phyloP scores from a whole-genome alignment of 2,329 filamentous ascomycete genomes.

The Gnomoniopsis sp. region DNA sequence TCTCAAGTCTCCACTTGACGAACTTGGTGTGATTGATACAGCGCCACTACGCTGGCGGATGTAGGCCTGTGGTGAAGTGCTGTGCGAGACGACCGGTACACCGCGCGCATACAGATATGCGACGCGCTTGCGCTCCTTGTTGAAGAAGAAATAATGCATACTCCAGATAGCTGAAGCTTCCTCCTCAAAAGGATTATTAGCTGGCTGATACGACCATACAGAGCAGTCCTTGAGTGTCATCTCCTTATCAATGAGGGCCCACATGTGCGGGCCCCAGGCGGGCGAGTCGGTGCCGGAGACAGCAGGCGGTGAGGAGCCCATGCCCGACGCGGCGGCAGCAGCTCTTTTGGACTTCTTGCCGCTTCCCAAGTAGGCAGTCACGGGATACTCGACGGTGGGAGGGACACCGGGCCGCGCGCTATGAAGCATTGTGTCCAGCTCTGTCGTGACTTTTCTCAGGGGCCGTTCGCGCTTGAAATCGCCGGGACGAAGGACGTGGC shows the following conservation, averaged over 20 bases:
- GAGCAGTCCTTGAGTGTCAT: conserved; percentile 89
- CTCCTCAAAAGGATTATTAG: conserved; percentile 86
- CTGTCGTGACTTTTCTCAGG: conserved; percentile 77
- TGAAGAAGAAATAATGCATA: conserved; percentile 97
- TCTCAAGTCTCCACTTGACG: conserved; percentile 22
- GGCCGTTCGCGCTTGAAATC: conserved; percentile 87
- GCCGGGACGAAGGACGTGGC: conserved; percentile 79
- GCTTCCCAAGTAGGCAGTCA: conserved; percentile 36
- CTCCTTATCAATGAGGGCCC: conserved; percentile 88
- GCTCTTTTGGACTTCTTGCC: conserved; percentile 34
- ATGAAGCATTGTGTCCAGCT: conserved; percentile 80
- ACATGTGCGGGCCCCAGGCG: conserved; percentile 86
- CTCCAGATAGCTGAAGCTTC: conserved; percentile 95
- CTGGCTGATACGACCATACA: conserved; percentile 84
- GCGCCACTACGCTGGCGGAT: conserved; percentile 30
- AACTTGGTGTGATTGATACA: conserved; percentile 18
- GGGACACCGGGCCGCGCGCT: conserved; percentile 69
- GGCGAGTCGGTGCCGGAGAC: conserved; percentile 32
- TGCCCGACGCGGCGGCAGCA: conserved; percentile 37
- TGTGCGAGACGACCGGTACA: conserved; percentile 70
- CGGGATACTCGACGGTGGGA: conserved; percentile 37
- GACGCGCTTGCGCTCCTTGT: conserved; percentile 85
- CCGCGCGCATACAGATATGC: conserved; percentile 91
- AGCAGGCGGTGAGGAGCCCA: conserved; percentile 41
- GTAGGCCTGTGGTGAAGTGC: conserved; percentile 47